Percentiles rank a stretch among this genome's conserved stretches.
Conservation (phyloP, 345 rosid genomes). For the Rhodamnia rubescens region DNA sequence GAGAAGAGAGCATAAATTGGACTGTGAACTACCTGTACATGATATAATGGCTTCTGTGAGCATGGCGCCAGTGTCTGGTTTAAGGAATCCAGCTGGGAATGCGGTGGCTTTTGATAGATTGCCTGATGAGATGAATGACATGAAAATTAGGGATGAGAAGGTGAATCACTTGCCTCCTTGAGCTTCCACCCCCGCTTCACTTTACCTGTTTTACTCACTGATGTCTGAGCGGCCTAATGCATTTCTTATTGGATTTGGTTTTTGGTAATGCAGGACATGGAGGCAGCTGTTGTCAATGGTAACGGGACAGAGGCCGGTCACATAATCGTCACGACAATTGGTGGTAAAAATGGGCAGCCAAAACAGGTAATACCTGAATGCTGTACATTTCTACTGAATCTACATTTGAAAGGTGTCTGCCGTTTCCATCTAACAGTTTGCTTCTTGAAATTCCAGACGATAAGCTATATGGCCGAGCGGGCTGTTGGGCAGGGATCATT, state of each 20-base stretch:
- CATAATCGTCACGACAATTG: slow-evolving; percentile 39
- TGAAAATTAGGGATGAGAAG: slow-evolving; percentile 90
- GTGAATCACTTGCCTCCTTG: slow-evolving; percentile 9
- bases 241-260: background rate
- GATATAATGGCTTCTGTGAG: slow-evolving; percentile 51
- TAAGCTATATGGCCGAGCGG: slow-evolving; percentile 98
- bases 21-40: background rate
- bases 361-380: slow-evolving; percentile 21
- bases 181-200: background rate
- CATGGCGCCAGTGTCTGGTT: slow-evolving; percentile 37
- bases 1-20: background rate
- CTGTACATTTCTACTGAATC: background rate
- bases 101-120: slow-evolving; percentile 55
- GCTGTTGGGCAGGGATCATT: slow-evolving; percentile 94
- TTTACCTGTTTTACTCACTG: background rate
- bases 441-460: slow-evolving; percentile 41
- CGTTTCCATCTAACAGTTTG: background rate
- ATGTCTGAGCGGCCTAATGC: background rate
- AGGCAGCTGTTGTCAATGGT: slow-evolving; percentile 81
- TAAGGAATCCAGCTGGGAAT: slow-evolving; percentile 43
- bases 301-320: slow-evolving; percentile 66
- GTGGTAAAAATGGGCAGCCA: slow-evolving; percentile 38
- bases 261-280: slow-evolving; percentile 50
- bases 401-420: background rate
- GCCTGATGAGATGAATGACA: slow-evolving; percentile 79